A percentile compares a stretch with the other conserved stretches of the same genome.
phyloP scores from a whole-genome alignment of 1,284 basidiomycete genomes.

The Peniophora sp. region DNA sequence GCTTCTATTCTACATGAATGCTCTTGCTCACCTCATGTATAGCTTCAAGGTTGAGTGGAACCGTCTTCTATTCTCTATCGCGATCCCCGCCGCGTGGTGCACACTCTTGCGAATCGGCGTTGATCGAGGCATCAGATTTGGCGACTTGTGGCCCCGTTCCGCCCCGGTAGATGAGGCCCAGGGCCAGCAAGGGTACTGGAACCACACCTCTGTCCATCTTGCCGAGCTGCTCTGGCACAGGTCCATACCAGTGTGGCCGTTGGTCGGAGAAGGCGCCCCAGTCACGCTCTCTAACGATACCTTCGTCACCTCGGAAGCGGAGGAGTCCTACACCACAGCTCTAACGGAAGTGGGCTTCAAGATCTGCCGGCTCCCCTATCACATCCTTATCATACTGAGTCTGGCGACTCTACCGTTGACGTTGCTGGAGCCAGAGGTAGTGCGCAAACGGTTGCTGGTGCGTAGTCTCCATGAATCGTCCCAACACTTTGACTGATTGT shows the following conservation, averaged over 20 bases:
- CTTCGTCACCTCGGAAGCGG: background rate
- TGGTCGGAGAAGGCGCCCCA: background rate
- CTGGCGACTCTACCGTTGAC: background rate
- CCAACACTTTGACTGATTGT: too few relatives aligned
- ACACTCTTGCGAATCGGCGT: conserved; percentile 16
- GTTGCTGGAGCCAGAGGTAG: background rate
- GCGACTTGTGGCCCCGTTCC: background rate
- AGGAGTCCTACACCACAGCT: background rate
- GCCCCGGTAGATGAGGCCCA: background rate
- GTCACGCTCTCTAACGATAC: background rate
- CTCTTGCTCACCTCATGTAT: background rate
- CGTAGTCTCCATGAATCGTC: background rate
- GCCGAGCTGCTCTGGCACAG: background rate
- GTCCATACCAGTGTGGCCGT: background rate
- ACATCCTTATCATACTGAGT: background rate
- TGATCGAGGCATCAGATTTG: conserved; percentile 6
- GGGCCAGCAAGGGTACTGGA: background rate
- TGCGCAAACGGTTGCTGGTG: background rate
- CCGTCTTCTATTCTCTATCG: conserved; percentile 23
- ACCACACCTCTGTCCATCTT: background rate
- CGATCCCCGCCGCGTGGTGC: conserved; percentile 27
- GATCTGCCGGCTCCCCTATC: background rate
- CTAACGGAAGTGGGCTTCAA: background rate
- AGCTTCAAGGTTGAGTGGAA: background rate
- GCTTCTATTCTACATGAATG: background rate